phyloP scores from a whole-genome alignment of 441 rosid species.

The Rhodomyrtus psidioides region DNA sequence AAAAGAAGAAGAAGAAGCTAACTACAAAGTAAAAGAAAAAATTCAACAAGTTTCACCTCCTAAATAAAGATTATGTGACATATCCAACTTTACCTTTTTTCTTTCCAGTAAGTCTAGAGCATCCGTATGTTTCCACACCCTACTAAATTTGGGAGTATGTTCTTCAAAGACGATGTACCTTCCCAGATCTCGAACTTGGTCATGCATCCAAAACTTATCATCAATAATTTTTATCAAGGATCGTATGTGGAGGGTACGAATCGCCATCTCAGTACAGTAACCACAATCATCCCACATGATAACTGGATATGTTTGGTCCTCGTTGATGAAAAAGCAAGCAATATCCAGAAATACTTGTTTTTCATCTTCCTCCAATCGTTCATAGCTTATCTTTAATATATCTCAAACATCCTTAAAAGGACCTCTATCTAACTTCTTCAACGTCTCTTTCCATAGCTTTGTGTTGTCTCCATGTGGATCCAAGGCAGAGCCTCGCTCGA shows the following conservation, averaged over 20 bases:
- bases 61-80: background rate
- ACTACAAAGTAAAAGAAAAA: too few relatives aligned
- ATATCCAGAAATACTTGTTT: background rate
- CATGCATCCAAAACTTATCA: background rate
- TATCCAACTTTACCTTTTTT: background rate
- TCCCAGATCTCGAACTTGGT: background rate
- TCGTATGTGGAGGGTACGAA: rapidly evolving
- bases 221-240: background rate
- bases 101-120: rapidly evolving
- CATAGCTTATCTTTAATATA: background rate
- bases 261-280: background rate
- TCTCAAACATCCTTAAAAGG: background rate
- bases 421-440: background rate
- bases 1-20: background rate
- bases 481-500: rapidly evolving
- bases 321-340: background rate
- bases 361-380: rapidly evolving
- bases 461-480: background rate
- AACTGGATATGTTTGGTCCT: background rate
- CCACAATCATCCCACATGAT: too few relatives aligned
- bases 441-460: background rate
- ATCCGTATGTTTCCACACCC: background rate
- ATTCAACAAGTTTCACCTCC: background rate
- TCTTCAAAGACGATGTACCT: rapidly evolving
- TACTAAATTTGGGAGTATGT: background rate